Evolutionary conservation across 2,329 filamentous ascomycete genomes (phyloP).

Genomic region (Fusarium ramigenum): DNA sequence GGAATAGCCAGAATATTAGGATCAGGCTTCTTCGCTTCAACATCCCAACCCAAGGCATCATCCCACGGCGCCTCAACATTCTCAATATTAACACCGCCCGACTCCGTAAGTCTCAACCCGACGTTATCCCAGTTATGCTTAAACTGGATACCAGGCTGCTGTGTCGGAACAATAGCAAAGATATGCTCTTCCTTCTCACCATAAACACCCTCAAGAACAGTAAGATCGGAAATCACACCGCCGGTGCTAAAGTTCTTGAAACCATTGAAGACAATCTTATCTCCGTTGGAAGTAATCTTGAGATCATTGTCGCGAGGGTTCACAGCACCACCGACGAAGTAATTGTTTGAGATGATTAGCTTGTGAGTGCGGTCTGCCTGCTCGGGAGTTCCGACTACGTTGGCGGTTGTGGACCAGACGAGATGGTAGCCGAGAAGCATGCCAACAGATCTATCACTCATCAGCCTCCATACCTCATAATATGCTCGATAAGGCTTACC

Average conservation of each 20-base stretch:
- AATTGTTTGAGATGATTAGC: conserved; percentile 69
- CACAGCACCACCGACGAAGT: conserved; percentile 72
- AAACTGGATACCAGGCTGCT: conserved; percentile 5
- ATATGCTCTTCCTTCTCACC: conserved; percentile 42
- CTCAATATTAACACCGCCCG: background rate
- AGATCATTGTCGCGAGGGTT: conserved; percentile 68
- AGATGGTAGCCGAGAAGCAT: conserved; percentile 57
- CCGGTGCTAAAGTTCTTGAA: conserved; percentile 75
- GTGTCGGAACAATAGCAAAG: conserved; percentile 3
- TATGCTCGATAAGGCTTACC: conserved; percentile 47
- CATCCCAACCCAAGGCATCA: conserved; percentile 11
- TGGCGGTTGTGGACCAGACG: conserved; percentile 12
- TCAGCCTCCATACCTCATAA: fast-evolving
- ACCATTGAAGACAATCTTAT: conserved; percentile 67
- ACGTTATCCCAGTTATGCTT: conserved; percentile 20
- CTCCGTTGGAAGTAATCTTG: conserved; percentile 60
- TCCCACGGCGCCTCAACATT: background rate
- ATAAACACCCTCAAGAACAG: conserved; percentile 70
- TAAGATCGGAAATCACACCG: conserved; percentile 72
- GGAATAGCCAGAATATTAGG: background rate
- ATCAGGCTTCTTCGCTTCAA: conserved; percentile 2
- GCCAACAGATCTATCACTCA: conserved; percentile 59
- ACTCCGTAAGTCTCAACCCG: conserved; percentile 4
- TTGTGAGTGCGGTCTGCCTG: conserved; percentile 67
- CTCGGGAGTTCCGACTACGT: conserved; percentile 45